Evolutionary conservation across 2,329 filamentous ascomycete genomes (phyloP).

Genomic region (Aureobasidium sp.): DNA sequence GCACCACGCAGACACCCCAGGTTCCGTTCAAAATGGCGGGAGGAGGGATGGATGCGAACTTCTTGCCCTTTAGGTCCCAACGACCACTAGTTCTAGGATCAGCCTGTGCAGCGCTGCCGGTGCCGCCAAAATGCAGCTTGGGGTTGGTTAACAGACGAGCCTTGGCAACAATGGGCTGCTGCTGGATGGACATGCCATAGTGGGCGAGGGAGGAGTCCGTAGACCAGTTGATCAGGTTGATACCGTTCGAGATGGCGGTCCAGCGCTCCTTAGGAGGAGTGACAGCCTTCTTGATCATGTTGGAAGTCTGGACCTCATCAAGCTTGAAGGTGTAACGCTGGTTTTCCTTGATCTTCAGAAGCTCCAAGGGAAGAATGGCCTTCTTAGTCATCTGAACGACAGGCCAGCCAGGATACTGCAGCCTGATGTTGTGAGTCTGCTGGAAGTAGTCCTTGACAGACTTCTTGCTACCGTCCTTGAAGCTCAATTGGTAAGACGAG

Average conservation of each 20-base stretch:
- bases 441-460: constrained; percentile 52
- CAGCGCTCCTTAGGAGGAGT: constrained; percentile 64
- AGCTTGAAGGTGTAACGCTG: constrained; percentile 53
- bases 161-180: constrained; percentile 52
- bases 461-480: constrained; percentile 30
- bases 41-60: constrained; percentile 55
- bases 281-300: constrained; percentile 93
- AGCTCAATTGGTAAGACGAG: constrained; percentile 37
- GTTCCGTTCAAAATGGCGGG: constrained; percentile 37
- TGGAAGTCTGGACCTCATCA: constrained; percentile 56
- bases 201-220: constrained; percentile 60
- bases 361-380: constrained; percentile 49
- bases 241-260: constrained; percentile 57
- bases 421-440: constrained; percentile 39
- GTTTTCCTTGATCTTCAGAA: constrained; percentile 44
- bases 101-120: constrained; percentile 27
- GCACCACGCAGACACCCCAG: constrained; percentile 68
- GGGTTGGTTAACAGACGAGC: constrained; percentile 67
- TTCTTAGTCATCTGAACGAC: constrained; percentile 51
- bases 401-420: constrained; percentile 43
- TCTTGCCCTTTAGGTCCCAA: constrained; percentile 80
- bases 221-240: constrained; percentile 58
- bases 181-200: constrained; percentile 65
- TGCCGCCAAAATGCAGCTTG: constrained; percentile 54
- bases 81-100: constrained; percentile 62